Base-by-base conservation (phyloP, 768 basidiomycete species). In the Boletus patriciae region DNA sequence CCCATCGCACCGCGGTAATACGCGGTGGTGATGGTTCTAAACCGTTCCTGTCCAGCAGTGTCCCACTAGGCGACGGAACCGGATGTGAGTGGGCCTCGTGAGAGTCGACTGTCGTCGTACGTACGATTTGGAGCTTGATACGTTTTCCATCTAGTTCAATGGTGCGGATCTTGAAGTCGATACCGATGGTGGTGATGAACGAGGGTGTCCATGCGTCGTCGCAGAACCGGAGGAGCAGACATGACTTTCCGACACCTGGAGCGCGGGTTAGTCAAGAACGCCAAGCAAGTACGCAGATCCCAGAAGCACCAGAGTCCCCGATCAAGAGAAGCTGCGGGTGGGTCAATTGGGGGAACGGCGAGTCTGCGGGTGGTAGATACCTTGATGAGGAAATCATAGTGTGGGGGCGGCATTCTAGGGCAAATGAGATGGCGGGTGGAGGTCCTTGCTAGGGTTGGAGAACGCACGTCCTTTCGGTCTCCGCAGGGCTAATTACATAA, bases 1-100 rank as follows among this genome's bases (percentile, higher is more conserved):
- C 97, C 97, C 87, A 97, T 96, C 21, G 97, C 97, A 37, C 96
- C 96, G 61, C 97, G 92, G 80, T 99, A 99, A 76, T 99, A 99
- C 12, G 97, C 94, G 21, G 95, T 95, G 44, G 97, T 98, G 73
- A 99, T 98, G 19, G 97, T 98, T 69, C 96, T 82, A 80, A 98
- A 98, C 27, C 95, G 89, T 78, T 99, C 97, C 78, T 98, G 96
- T 33, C 97, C 97, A 54, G 96, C 95, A 57, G 96, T 99, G 72
- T 98, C 96, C 96, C 96, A 98, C 95, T 98, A 67, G 52, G 52
- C 46, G 41, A 55, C 34, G 52, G 23, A 21, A 4, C 11, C 23
- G 29, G 31, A 33, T 11, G n/a, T 8, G 46, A 58, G 47, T 1
- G 43, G 25, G 33, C 40, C 27, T 44, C 36, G 44, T 4, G 19